phyloP scores from a whole-genome alignment of 208 protist species.

The Trypanosoma cruzi region DNA sequence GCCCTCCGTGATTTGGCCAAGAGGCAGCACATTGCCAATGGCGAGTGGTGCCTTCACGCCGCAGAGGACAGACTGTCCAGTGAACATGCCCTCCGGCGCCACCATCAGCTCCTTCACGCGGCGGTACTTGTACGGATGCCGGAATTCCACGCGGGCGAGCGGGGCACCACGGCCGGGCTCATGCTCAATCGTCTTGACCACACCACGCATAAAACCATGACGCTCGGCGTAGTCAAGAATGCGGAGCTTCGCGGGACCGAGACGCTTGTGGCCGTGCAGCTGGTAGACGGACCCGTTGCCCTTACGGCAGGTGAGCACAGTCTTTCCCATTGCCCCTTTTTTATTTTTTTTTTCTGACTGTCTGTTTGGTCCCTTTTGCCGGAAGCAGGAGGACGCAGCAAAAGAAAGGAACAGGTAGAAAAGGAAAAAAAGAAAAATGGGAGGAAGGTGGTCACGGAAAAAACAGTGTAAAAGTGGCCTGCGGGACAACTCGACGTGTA shows the following conservation, averaged over 20 bases:
- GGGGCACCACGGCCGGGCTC: constrained; percentile 99
- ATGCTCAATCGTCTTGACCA: constrained; percentile 98
- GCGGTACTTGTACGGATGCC: constrained; percentile 94
- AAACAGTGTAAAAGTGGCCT: not conserved
- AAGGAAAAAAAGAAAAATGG: constrained; percentile 1
- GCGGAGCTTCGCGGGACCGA: constrained; percentile 96
- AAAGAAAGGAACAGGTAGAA: constrained; percentile 3
- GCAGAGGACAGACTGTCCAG: constrained; percentile 98
- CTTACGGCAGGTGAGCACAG: constrained; percentile 93
- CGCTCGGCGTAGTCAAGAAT: constrained; percentile 97
- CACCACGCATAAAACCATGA: constrained; percentile 80
- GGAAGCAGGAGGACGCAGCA: not conserved
- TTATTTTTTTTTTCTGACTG: not conserved
- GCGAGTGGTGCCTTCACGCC: constrained; percentile 96
- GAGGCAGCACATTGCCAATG: constrained; percentile 98
- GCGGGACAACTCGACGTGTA: no score
- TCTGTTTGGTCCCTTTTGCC: constrained; percentile 3
- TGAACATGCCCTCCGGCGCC: constrained; percentile 99
- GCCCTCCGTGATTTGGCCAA: constrained; percentile 98
- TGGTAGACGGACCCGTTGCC: constrained; percentile 93
- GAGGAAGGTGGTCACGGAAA: not conserved
- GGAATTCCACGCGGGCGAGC: constrained; percentile 97
- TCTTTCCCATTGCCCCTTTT: constrained; percentile 94
- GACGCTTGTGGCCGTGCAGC: constrained; percentile 95
- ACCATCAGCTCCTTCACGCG: constrained; percentile 96